Evolutionary conservation across 139 green algal genomes (phyloP), one percentile per base, ranked within the genome.

Genomic region (Zygnema circumcarinatum): DNA sequence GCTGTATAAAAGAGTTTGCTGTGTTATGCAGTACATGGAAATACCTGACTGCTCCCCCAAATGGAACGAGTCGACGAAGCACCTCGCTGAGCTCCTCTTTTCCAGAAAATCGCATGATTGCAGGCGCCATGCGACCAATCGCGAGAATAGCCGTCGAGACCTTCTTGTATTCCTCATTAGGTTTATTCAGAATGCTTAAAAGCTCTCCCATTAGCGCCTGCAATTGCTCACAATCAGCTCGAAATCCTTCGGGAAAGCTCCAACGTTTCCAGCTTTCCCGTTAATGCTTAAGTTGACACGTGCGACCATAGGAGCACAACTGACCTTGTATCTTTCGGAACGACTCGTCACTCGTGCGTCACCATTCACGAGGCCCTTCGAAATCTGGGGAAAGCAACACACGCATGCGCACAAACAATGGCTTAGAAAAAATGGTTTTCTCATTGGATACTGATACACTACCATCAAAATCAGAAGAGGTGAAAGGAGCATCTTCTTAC

Each of bases 141-240:
- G 75, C 75, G 32, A 20, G 75, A 33, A 83, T 38, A 20, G 25
- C 75, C 25, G 38, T 39, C 11, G 69, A 39, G 11, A 78, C 69
- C 16, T 41, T 78, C 16, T 41, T 78, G 69, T 39, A 39, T 3
- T 78, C 69, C 69, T 78, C 69, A 39, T 41, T 41, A 25, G 11
- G 11, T 41, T 78, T 78, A 16, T 7, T 41, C 11, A 78, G 7
- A 11, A 25, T 16, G 11, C 11, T 78, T 16, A 78, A 16, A 39
- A 78, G 11, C 35, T 78, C 69, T 16, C 11, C 69, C 69, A 78
- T 78, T 41, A 78, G 16, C 11, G 69, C 69, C 69, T 78, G 16
- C 54, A 33, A 25, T 29, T 72, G 25, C 54, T 72, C 54, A n/a
- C n/a, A n/a, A n/a, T n/a, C n/a, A n/a, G n/a, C n/a, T n/a, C n/a